Evolutionary conservation across 1,284 basidiomycete species (phyloP), one percentile per base, ranked within the genome.

Genomic region (Ceraceosorus guamensis): DNA sequence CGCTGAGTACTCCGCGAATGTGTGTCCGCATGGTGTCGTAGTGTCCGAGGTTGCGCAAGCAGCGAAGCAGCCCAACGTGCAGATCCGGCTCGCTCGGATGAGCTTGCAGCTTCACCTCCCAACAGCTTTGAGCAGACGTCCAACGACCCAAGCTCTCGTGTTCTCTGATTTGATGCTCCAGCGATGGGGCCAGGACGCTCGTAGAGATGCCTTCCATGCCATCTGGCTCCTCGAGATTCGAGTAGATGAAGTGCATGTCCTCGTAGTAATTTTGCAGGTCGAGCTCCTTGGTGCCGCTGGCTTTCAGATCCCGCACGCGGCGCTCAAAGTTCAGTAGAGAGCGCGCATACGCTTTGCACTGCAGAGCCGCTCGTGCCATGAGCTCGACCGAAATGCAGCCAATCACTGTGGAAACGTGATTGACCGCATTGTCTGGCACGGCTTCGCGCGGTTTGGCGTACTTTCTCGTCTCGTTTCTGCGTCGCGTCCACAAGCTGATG

Each of bases 101-200:
- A 63, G 89, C 85, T 73, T 97, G 93, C 24, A 99, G 80, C 48
- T 87, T 83, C n/a, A 98, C 87, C 78, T 99, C 95, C 95, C 95
- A 99, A 68, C 95, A 99, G 71, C 93, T 97, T 77, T 98, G 95
- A 4, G 95, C 95, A 4, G 91, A 88, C 0, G 95, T 98, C 95
- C 95, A 99, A 45, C 87, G 82, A 3, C 95, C 95, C 0, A 89
- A 96, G 66, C 88, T 95, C 77, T 99, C 95, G 71, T 99, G 95
- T 70, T 98, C 89, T 48, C 95, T 86, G 60, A 99, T 98, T 77
- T 97, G 92, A 77, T 97, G 90, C 67, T 97, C 90, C 50, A 98
- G 78, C 1, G 89, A 89, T 0, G 95, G 95, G 0, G 88, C 84
- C 11, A 96, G 80, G 57, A 99, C 89, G 60, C 87, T 79, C 0